These are phyloP conservation scores for Candida broadrunensis DNA, from an alignment of 805 yeast species.

Conservation along the genomic window DNA sequence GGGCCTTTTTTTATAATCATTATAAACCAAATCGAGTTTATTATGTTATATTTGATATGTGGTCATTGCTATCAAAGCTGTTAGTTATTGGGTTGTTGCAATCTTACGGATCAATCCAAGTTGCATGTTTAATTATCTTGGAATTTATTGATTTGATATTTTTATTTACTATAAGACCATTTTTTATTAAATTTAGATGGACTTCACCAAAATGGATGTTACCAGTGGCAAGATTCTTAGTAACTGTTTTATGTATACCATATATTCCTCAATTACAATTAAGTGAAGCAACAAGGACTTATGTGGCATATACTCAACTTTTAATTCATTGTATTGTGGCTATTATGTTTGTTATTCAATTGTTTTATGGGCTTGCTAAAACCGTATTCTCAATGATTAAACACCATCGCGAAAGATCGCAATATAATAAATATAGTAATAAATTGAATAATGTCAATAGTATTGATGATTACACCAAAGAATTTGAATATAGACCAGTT, in stretches of 20 bases:
- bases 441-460: constrained; percentile 4
- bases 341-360: constrained; percentile 23
- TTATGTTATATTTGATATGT: constrained; percentile 36
- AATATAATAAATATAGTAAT: background rate
- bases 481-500: constrained; percentile 26
- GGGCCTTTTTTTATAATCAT: constrained; percentile 44
- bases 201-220: constrained; percentile 29
- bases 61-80: constrained; percentile 31
- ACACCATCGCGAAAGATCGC: constrained; percentile 5
- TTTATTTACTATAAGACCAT: constrained; percentile 24
- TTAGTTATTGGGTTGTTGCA: constrained; percentile 45
- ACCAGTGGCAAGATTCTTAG: constrained; percentile 36
- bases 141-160: constrained; percentile 27
- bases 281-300: constrained; percentile 37
- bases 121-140: constrained; percentile 31
- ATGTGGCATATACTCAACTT: constrained; percentile 43
- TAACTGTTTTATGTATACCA: constrained; percentile 42
- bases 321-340: constrained; percentile 36
- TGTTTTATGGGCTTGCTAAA: constrained; percentile 23
- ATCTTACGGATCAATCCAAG: constrained; percentile 42
- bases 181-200: constrained; percentile 23
- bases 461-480: constrained; percentile 17
- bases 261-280: constrained; percentile 33
- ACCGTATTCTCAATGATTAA: constrained; percentile 22
- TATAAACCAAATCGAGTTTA: constrained; percentile 41